Evolutionary conservation across 768 basidiomycete genomes (phyloP).

Genomic region (Trametes villosa): DNA sequence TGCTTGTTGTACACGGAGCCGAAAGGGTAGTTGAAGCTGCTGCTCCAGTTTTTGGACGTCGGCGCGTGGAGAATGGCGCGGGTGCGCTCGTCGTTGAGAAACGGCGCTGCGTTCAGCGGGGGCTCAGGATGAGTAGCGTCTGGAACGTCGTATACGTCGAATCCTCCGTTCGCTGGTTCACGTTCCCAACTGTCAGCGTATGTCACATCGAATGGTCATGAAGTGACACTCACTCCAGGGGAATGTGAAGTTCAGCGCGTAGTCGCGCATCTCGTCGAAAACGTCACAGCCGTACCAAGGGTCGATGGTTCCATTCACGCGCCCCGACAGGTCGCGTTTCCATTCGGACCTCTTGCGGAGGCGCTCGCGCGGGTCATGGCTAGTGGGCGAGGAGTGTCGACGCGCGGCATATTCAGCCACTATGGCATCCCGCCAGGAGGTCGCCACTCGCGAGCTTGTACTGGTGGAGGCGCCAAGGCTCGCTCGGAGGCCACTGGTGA

Average conservation of each 20-base stretch:
- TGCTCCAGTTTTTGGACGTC: conserved; percentile 53
- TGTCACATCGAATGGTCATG: neutral
- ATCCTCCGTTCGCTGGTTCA: conserved; percentile 18
- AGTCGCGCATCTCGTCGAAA: conserved; percentile 66
- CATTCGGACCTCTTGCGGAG: conserved; percentile 31
- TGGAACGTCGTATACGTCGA: conserved; percentile 26
- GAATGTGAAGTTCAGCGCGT: conserved; percentile 70
- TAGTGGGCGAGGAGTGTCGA: neutral
- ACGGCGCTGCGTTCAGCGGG: conserved; percentile 53
- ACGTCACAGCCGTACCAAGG: conserved; percentile 52
- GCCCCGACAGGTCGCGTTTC: conserved; percentile 55
- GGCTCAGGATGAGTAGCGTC: conserved; percentile 46
- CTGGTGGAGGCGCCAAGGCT: neutral
- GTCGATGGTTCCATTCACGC: conserved; percentile 54
- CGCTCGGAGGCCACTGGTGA: conserved; percentile 4
- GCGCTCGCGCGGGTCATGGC: conserved; percentile 13
- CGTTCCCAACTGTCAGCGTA: neutral
- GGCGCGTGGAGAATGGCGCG: conserved; percentile 71
- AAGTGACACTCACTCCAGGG: conserved; percentile 46
- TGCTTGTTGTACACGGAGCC: conserved; percentile 28
- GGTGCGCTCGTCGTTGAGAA: conserved; percentile 54
- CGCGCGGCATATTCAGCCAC: conserved; percentile 5
- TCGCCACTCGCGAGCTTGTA: neutral
- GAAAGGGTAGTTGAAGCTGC: conserved; percentile 42
- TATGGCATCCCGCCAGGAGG: conserved; percentile 12